phyloP scores from a whole-genome alignment of 352 stramenopile genomes.

The Phytophthora chlamydospora region DNA sequence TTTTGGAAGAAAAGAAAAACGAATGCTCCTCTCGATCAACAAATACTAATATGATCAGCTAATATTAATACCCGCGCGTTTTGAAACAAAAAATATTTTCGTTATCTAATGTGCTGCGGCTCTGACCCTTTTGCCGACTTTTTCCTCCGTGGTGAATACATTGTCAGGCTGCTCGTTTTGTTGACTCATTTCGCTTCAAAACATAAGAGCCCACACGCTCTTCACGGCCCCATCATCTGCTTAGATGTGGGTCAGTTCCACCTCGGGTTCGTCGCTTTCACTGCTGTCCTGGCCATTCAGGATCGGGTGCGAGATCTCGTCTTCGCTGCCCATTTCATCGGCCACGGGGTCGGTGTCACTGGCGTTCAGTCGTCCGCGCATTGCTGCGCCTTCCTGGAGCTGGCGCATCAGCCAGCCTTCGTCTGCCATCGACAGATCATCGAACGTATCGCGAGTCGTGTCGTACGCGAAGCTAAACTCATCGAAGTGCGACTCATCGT shows the following conservation, averaged over 20 bases:
- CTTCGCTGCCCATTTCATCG: slow-evolving; percentile 64
- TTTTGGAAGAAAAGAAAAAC: too few relatives aligned
- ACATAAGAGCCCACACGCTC: slow-evolving; percentile 20
- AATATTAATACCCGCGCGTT: not conserved
- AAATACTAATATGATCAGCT: too few relatives aligned
- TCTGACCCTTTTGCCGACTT: slow-evolving; percentile 32
- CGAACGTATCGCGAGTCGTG: slow-evolving; percentile 74
- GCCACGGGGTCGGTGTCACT: slow-evolving; percentile 57
- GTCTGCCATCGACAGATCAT: slow-evolving; percentile 82
- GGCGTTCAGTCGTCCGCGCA: slow-evolving; percentile 72
- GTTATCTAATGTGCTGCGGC: slow-evolving; percentile 36
- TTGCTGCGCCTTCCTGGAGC: slow-evolving; percentile 73
- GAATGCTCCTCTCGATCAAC: not conserved
- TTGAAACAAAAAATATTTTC: slow-evolving; percentile 35
- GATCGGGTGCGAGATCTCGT: slow-evolving; percentile 50
- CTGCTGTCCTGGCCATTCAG: slow-evolving; percentile 69
- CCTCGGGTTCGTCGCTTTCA: slow-evolving; percentile 69
- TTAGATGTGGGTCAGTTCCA: slow-evolving; percentile 51
- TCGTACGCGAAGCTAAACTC: slow-evolving; percentile 91
- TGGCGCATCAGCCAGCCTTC: slow-evolving; percentile 86
- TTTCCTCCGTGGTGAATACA: slow-evolving; percentile 31
- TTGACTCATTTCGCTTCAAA: slow-evolving; percentile 35
- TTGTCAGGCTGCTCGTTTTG: slow-evolving; percentile 28
- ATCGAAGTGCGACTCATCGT: slow-evolving; percentile 83
- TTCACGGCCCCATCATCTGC: slow-evolving; percentile 16